Conservation (phyloP, 2,329 filamentous ascomycete genomes). For the Fusarium mexicanum region DNA sequence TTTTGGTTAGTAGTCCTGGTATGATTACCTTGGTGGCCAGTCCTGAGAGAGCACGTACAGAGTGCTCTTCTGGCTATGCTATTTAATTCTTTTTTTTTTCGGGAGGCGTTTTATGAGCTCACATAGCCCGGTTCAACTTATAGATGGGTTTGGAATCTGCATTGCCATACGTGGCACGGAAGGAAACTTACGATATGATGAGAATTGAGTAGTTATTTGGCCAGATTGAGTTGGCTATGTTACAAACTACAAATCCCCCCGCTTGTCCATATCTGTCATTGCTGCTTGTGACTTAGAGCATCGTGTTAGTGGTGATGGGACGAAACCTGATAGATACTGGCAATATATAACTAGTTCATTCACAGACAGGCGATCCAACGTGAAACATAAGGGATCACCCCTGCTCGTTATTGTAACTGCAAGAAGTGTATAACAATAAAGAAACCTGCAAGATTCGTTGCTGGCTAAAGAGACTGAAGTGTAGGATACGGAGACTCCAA, state of each 20-base stretch:
- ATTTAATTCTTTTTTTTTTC: constrained; percentile 19
- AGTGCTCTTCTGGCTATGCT: background rate
- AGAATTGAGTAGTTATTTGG: constrained; percentile 11
- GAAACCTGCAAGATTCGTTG: background rate
- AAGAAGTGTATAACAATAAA: background rate
- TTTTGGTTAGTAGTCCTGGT: constrained; percentile 8
- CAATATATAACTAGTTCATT: background rate
- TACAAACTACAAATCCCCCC: constrained; percentile 4
- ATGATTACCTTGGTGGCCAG: background rate
- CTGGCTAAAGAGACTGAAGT: background rate
- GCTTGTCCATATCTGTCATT: background rate
- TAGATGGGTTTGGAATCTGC: constrained; percentile 23
- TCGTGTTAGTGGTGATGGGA: background rate
- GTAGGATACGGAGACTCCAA: background rate
- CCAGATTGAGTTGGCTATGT: background rate
- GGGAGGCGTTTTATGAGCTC: constrained; percentile 17
- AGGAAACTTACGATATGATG: constrained; percentile 28
- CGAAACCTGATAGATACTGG: background rate
- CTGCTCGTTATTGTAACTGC: background rate
- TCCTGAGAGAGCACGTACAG: background rate
- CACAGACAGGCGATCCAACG: background rate
- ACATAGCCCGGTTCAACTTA: background rate
- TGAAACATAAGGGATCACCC: background rate
- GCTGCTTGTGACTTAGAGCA: background rate
- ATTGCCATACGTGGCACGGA: constrained; percentile 29